Evolutionary conservation across 2,329 filamentous ascomycete genomes (phyloP), one percentile per base, ranked within the genome.

Genomic region (Paracorniculantispora psalliotae): DNA sequence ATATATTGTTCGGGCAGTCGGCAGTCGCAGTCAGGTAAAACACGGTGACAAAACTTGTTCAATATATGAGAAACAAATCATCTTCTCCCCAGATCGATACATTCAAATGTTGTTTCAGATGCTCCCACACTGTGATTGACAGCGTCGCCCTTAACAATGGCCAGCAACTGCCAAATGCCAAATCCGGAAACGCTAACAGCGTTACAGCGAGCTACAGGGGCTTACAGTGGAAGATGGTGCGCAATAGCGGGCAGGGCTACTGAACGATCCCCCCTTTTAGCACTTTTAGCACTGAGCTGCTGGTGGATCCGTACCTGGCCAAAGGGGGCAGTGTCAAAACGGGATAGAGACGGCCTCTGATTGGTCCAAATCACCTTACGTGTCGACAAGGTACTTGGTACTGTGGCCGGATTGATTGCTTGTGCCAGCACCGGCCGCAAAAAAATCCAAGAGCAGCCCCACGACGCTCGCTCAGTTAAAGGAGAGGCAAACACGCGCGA

Each of bases 401-500:
- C 28, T 19, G n/a, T n/a, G n/a, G 44, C 55, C n/a, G 19, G 49
- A n/a, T 30, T 23, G 30, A 4, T 41, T 37, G 30, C n/a, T 17
- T 10, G 41, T 12, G 17, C 26, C 47, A 47, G 56, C n/a, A 1
- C 26, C n/a, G 19, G 3, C 26, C 30, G 12, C n/a, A 19, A 25
- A 44, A 50, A 50, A 21, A 51, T 2, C 12, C 1, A 28, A 19
- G 21, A 5, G 15, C 30, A 35, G 55, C 55, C 46, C 55, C 55
- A 57, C 54, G 54, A 41, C 54, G 43, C 30, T 44, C 43, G 8
- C 13, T 8, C 19, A 50, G 47, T 58, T 52, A 59, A 59, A 48
- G 57, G 54, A 50, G 50, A 49, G 49, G 46, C 53, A 59, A 60
- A 52, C 51, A 51, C 59, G 57, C 51, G 30, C 39, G 8, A 39